Evolutionary conservation across 1,284 basidiomycete genomes (phyloP).

Genomic region (Anthracocystis setariae): DNA sequence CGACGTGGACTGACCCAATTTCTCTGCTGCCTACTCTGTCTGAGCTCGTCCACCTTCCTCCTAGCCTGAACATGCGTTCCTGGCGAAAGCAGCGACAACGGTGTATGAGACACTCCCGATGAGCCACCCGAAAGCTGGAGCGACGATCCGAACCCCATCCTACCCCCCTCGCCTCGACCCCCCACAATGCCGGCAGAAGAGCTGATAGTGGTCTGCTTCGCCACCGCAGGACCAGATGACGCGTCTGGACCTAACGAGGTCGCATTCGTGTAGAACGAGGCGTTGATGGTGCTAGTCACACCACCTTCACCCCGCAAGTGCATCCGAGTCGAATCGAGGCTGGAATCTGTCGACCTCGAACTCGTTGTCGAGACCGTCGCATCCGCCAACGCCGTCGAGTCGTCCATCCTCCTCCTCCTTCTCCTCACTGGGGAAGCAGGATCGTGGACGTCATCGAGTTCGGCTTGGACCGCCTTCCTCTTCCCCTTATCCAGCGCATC

Average conservation of each 20-base stretch:
- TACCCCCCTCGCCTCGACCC: not conserved
- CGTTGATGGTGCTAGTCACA: constrained; percentile 18
- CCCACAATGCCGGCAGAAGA: not conserved
- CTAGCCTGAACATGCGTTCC: constrained; percentile 27
- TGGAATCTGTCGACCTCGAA: constrained; percentile 5
- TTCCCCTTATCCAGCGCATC: constrained; percentile 20
- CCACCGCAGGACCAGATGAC: not conserved
- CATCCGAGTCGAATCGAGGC: not conserved
- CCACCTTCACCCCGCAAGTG: not conserved
- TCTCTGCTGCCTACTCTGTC: constrained; percentile 15
- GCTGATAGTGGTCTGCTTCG: not conserved
- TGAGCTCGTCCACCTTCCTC: constrained; percentile 27
- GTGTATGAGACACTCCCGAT: constrained; percentile 34
- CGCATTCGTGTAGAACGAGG: constrained; percentile 21
- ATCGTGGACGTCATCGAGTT: constrained; percentile 1
- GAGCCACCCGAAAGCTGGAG: constrained; percentile 27
- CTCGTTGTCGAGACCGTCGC: not conserved
- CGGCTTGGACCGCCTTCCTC: constrained; percentile 22
- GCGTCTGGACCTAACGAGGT: constrained; percentile 13
- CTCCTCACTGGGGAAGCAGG: not conserved
- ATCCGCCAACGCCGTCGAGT: not conserved
- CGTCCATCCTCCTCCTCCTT: constrained; percentile 5
- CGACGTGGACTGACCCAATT: constrained; percentile 33
- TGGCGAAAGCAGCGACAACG: constrained; percentile 38
- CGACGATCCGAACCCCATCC: constrained; percentile 4